These are phyloP conservation scores for Aspergillus sp. DNA, from an alignment of 2,329 filamentous ascomycete genomes.

Conservation along the genomic window DNA sequence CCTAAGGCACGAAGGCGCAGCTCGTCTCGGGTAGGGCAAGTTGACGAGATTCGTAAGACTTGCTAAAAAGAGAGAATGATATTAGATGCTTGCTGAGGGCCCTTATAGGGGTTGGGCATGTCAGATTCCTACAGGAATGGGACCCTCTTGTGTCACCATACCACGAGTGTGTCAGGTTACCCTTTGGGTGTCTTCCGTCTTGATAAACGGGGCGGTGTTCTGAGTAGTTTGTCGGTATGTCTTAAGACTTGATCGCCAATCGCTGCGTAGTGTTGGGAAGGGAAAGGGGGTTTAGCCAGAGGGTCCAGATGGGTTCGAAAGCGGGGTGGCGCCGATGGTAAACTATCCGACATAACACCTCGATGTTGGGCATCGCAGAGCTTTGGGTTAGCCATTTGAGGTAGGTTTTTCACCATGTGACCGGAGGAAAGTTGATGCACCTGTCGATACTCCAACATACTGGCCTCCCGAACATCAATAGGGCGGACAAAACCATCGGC, in stretches of 20 bases:
- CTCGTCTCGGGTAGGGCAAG: constrained; percentile 19
- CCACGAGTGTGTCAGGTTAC: constrained; percentile 19
- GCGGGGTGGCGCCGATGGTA: constrained; percentile 13
- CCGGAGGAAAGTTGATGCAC: constrained; percentile 18
- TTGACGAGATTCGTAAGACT: constrained; percentile 12
- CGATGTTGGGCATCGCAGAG: constrained; percentile 14
- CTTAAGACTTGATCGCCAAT: constrained; percentile 5
- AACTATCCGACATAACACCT: constrained; percentile 16
- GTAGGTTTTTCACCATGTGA: constrained; percentile 16
- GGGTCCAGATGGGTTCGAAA: constrained; percentile 14
- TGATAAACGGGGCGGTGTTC: constrained; percentile 15
- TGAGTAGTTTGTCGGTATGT: constrained; percentile 5
- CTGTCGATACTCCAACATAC: constrained; percentile 20
- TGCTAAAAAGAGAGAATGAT: constrained; percentile 16
- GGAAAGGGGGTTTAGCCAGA: constrained; percentile 6
- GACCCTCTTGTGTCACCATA: constrained; percentile 18
- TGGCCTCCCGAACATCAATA: constrained; percentile 28
- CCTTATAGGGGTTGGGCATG: not conserved
- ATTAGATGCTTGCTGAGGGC: not conserved
- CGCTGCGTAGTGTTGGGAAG: constrained; percentile 18
- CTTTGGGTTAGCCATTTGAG: constrained; percentile 15
- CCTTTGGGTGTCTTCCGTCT: constrained; percentile 16
- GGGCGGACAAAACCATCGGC: constrained; percentile 40
- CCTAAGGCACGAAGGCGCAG: constrained; percentile 23
- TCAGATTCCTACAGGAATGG: not conserved